Evolutionary conservation across 1,284 basidiomycete species (phyloP).

Genomic region (Exobasidium rhododendri): DNA sequence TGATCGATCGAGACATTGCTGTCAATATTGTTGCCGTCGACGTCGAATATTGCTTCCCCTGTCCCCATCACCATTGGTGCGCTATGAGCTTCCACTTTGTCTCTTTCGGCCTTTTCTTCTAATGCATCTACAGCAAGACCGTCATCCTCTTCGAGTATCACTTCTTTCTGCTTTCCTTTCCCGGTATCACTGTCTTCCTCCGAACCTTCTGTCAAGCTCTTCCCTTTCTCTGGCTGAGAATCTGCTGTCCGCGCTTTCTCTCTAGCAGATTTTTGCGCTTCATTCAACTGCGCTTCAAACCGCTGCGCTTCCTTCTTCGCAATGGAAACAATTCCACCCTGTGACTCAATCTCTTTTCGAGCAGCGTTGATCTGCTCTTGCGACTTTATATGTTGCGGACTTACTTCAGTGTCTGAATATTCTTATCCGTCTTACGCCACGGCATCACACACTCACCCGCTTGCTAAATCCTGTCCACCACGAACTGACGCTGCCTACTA

Average conservation of each 20-base stretch:
- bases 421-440: not conserved
- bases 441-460: constrained; percentile 24
- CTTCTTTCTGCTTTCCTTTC: constrained; percentile 11
- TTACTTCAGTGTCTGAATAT: too few relatives aligned
- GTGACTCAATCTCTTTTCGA: constrained; percentile 34
- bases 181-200: constrained; percentile 7
- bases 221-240: not conserved
- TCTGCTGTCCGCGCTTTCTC: constrained; percentile 21
- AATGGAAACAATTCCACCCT: constrained; percentile 40
- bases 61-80: not conserved
- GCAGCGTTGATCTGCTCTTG: constrained; percentile 33
- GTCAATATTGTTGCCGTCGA: not conserved
- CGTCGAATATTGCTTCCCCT: constrained; percentile 11
- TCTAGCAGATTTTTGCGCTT: constrained; percentile 36
- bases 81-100: not conserved
- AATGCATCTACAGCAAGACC: not conserved
- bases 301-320: constrained; percentile 34
- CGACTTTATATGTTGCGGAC: constrained; percentile 25
- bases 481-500: constrained; percentile 41
- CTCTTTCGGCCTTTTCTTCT: not conserved
- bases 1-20: not conserved
- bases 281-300: constrained; percentile 39
- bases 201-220: not conserved
- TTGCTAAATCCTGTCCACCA: constrained; percentile 50
- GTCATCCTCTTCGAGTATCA: not conserved